Evolutionary conservation across 345 rosid genomes (phyloP).

Genomic region (Aurinia saxatilis): DNA sequence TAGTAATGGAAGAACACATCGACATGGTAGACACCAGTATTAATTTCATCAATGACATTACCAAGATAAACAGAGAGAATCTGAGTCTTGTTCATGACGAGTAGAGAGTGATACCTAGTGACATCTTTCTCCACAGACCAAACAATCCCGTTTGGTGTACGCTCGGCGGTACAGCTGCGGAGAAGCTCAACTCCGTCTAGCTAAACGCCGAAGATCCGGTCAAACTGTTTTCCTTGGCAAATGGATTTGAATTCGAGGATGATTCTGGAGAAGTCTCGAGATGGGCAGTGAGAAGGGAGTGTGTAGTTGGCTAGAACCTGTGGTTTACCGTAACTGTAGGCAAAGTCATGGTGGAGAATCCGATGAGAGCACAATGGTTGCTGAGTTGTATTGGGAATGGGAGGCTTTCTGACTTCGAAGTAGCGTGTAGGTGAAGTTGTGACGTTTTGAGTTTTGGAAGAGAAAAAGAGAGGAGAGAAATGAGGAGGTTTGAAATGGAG

Average conservation of each 20-base stretch:
- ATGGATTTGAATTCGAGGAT: constrained; percentile 80
- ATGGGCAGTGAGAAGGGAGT: constrained; percentile 53
- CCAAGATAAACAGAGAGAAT: constrained; percentile 61
- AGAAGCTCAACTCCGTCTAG: constrained; percentile 84
- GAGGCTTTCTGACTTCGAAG: constrained; percentile 79
- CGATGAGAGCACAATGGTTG: constrained; percentile 43
- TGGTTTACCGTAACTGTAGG: constrained; percentile 53
- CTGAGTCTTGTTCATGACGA: constrained; percentile 47
- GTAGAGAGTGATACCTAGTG: constrained; percentile 69
- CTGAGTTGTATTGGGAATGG: constrained; percentile 24
- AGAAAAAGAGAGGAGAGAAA: constrained; percentile 29
- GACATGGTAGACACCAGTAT: constrained; percentile 82
- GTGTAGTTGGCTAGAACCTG: constrained; percentile 66
- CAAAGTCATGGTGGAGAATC: constrained; percentile 68
- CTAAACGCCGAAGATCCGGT: constrained; percentile 89
- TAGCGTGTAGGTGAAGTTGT: constrained; percentile 41
- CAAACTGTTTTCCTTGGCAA: constrained; percentile 68
- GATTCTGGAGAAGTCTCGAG: constrained; percentile 51
- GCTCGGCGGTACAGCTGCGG: constrained; percentile 95
- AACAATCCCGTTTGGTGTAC: constrained; percentile 51
- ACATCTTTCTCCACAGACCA: constrained; percentile 82
- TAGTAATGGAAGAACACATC: constrained; percentile 58
- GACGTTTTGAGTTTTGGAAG: neutral
- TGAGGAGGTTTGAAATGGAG: constrained; percentile 34
- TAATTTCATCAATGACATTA: constrained; percentile 51